Evolutionary conservation across 805 yeast species (phyloP).

Genomic region (Candida schatavii): DNA sequence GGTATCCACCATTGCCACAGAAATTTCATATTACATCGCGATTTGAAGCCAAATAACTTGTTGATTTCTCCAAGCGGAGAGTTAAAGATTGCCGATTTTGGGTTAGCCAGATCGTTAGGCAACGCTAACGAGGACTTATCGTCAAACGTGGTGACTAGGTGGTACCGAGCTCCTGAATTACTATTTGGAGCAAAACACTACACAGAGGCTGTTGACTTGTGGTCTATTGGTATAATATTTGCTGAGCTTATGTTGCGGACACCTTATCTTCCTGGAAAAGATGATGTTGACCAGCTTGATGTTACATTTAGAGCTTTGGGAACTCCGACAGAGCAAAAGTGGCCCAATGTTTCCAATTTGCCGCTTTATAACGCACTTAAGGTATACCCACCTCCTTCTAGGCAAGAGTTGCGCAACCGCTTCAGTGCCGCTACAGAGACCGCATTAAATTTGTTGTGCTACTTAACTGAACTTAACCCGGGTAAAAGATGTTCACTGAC

Average conservation of each 20-base stretch:
- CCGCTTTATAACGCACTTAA: constrained; percentile 73
- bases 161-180: constrained; percentile 86
- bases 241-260: constrained; percentile 94
- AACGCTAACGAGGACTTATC: constrained; percentile 72
- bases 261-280: constrained; percentile 92
- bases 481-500: constrained; percentile 64
- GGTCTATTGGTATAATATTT: constrained; percentile 62
- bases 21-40: constrained; percentile 86
- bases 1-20: constrained; percentile 97
- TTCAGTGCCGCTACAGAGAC: constrained; percentile 88
- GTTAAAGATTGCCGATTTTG: constrained; percentile 95
- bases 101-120: constrained; percentile 84
- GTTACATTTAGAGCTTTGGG: constrained; percentile 96
- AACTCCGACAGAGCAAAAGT: constrained; percentile 85
- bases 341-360: constrained; percentile 86
- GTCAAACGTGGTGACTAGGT: constrained; percentile 92
- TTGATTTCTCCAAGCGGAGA: constrained; percentile 84
- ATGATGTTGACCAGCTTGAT: constrained; percentile 84
- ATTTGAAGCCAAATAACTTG: constrained; percentile 89
- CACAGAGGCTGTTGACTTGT: constrained; percentile 43
- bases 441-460: constrained; percentile 72
- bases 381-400: constrained; percentile 79
- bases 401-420: constrained; percentile 74
- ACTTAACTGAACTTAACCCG: constrained; percentile 77
- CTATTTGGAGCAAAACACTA: constrained; percentile 45